A percentile compares a stretch with the other conserved stretches of the same genome.
Conservation (phyloP, 352 stramenopile genomes). For the Phytophthora hybrid region DNA sequence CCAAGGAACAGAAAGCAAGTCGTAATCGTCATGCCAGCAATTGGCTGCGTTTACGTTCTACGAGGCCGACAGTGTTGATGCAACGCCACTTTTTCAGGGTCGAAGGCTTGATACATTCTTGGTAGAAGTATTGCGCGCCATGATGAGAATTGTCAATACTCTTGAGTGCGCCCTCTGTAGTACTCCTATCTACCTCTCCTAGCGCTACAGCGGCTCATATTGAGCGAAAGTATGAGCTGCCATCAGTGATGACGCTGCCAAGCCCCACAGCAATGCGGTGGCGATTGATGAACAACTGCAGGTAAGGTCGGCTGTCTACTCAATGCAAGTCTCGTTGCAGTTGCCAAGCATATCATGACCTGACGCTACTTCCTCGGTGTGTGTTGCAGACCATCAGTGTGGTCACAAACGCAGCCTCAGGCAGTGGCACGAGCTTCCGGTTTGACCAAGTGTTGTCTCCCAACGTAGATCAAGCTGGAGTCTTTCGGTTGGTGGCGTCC, state of each 20-base stretch:
- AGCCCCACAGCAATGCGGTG: slow-evolving; percentile 35
- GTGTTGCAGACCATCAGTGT: slow-evolving; percentile 63
- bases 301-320: slow-evolving; percentile 24
- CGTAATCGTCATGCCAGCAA: too few relatives aligned
- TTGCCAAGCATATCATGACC: not conserved
- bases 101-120: too few relatives aligned
- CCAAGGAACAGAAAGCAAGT: too few relatives aligned
- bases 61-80: too few relatives aligned
- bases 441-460: slow-evolving; percentile 70
- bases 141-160: too few relatives aligned
- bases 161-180: too few relatives aligned
- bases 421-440: slow-evolving; percentile 64
- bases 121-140: too few relatives aligned
- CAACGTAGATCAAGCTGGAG: slow-evolving; percentile 55
- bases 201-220: too few relatives aligned
- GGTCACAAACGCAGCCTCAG: slow-evolving; percentile 58
- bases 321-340: not conserved
- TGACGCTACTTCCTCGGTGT: not conserved
- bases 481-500: slow-evolving; percentile 50
- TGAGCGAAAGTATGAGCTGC: not conserved
- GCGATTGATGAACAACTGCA: slow-evolving; percentile 57
- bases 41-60: too few relatives aligned
- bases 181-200: too few relatives aligned
- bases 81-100: too few relatives aligned
- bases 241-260: slow-evolving; percentile 13